These are phyloP conservation scores for Fraxinus platypoda DNA, from an alignment of 305 asterid species.

Conservation along the genomic window DNA sequence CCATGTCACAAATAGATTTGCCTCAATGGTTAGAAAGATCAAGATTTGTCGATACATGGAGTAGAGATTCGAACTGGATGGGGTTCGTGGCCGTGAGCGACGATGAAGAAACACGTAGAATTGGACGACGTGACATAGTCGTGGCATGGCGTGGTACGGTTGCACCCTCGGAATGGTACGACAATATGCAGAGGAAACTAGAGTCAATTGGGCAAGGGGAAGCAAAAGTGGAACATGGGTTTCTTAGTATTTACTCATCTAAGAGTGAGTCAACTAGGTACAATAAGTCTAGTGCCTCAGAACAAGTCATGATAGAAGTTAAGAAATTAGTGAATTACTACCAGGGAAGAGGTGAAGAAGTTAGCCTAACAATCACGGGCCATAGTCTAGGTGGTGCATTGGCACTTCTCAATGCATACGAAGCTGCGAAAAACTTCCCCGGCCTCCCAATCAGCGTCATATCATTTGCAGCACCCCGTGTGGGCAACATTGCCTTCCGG, in stretches of 20 bases:
- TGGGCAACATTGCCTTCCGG: constrained; percentile 76
- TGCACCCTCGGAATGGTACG: constrained; percentile 77
- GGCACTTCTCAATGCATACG: constrained; percentile 72
- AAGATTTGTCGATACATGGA: constrained; percentile 49
- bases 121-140: constrained; percentile 65
- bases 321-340: constrained; percentile 36
- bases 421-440: constrained; percentile 61
- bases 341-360: constrained; percentile 40
- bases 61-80: constrained; percentile 77
- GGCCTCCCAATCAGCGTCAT: constrained; percentile 45
- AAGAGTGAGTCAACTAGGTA: constrained; percentile 57
- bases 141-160: constrained; percentile 87
- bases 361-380: constrained; percentile 71
- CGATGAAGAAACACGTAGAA: constrained; percentile 50
- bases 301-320: constrained; percentile 64
- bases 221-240: constrained; percentile 66
- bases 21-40: constrained; percentile 71
- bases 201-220: constrained; percentile 60
- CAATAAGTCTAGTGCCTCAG: constrained; percentile 68
- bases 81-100: constrained; percentile 71
- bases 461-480: constrained; percentile 73
- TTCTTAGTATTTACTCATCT: constrained; percentile 70
- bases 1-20: constrained; percentile 63
- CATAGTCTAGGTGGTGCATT: constrained; percentile 78
- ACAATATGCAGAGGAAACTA: constrained; percentile 58